These are phyloP conservation scores for Pseudogymnoascus sp. DNA, from an alignment of 2,329 filamentous ascomycete genomes.

Conservation along the genomic window DNA sequence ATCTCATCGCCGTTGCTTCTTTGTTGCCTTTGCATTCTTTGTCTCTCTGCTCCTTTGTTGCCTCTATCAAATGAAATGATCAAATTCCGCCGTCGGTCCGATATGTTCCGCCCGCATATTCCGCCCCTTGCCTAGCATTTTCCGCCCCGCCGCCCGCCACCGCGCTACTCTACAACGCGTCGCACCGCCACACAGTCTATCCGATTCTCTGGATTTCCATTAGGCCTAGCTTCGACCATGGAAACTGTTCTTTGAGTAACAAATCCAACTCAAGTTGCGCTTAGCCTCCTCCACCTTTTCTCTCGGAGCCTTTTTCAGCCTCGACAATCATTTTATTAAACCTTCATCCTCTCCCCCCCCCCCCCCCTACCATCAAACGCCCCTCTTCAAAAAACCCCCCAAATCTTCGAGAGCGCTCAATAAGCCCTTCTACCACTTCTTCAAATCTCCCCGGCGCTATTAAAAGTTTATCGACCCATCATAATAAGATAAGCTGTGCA, in stretches of 20 bases:
- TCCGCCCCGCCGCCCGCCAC: neutral
- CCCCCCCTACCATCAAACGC: neutral
- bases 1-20: neutral
- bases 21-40: neutral
- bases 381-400: neutral
- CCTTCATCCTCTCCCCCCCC: neutral
- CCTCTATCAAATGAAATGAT: neutral
- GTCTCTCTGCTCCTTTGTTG: no score
- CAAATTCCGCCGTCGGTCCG: neutral
- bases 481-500: neutral
- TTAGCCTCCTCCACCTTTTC: constrained; percentile 7
- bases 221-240: constrained; percentile 7
- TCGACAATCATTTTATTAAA: constrained; percentile 3
- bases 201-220: constrained; percentile 9
- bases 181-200: constrained; percentile 6
- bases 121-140: neutral
- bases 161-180: neutral
- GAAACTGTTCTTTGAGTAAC: neutral
- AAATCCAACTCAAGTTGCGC: constrained; percentile 6
- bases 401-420: neutral
- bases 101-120: neutral
- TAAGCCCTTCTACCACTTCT: neutral
- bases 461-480: neutral
- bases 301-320: constrained; percentile 8
- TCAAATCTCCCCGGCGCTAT: neutral